These are phyloP conservation scores for Fusarium duplospermum DNA, from an alignment of 2,329 filamentous ascomycete genomes.

Conservation along the genomic window DNA sequence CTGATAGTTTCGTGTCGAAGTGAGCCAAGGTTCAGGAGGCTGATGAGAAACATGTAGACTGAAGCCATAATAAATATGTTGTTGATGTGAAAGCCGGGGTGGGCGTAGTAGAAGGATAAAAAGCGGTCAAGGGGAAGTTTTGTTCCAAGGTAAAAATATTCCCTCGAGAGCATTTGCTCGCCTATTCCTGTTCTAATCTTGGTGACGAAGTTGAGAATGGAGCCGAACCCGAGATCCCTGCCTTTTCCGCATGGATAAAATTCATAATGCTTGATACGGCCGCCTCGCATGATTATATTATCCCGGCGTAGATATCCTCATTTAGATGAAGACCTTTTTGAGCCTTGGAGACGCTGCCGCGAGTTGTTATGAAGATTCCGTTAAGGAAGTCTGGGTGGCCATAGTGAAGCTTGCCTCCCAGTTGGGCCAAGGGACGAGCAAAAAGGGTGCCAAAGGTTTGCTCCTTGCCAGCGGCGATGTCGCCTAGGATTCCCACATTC, in stretches of 20 bases:
- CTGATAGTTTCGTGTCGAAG: constrained; percentile 1
- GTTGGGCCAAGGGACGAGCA: neutral
- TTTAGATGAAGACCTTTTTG: neutral
- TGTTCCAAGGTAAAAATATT: neutral
- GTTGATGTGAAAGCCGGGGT: neutral
- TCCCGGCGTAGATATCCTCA: neutral
- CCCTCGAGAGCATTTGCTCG: neutral
- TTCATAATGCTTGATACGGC: neutral
- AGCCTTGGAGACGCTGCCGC: neutral
- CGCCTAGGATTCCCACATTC: neutral
- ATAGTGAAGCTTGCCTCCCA: neutral
- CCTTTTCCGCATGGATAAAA: neutral
- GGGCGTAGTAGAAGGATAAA: neutral
- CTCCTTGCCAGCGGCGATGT: neutral
- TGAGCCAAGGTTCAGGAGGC: neutral
- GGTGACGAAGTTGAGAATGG: neutral
- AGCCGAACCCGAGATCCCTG: neutral
- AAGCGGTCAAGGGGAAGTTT: neutral
- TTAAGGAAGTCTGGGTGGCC: neutral
- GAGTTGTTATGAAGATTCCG: neutral
- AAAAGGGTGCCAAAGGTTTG: constrained; percentile 1
- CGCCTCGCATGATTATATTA: neutral
- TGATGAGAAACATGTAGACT: neutral
- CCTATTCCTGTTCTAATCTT: neutral
- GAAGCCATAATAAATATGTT: neutral